phyloP scores from a whole-genome alignment of 2,329 filamentous ascomycete genomes.

The Didymosphaeria variabile region DNA sequence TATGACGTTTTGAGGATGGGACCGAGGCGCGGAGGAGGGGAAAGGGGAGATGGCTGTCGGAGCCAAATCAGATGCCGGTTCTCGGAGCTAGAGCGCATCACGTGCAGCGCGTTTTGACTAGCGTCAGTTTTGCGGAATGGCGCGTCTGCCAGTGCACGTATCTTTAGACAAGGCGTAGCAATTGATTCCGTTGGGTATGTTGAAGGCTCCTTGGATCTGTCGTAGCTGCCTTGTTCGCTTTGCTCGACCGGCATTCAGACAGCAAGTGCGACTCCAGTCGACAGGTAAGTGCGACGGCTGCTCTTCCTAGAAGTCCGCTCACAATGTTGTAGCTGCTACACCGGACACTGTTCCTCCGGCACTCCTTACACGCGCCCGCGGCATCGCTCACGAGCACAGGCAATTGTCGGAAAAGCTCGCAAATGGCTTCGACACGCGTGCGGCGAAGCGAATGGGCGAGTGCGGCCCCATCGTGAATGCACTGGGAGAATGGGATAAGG shows the following conservation, averaged over 20 bases:
- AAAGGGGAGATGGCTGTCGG: background rate
- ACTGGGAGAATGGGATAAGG: slow-evolving; percentile 66
- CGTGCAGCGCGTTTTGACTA: slow-evolving; percentile 35
- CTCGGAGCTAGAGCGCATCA: slow-evolving; percentile 26
- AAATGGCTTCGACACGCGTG: slow-evolving; percentile 63
- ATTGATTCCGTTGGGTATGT: slow-evolving; percentile 43
- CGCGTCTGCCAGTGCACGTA: slow-evolving; percentile 26
- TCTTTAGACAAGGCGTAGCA: slow-evolving; percentile 13
- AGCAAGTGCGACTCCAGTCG: slow-evolving; percentile 19
- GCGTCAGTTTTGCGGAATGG: slow-evolving; percentile 27
- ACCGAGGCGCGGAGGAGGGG: slow-evolving; percentile 1
- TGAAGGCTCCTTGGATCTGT: slow-evolving; percentile 56
- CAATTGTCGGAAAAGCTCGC: slow-evolving; percentile 62
- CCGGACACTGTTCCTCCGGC: slow-evolving; percentile 59
- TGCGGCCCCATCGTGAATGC: slow-evolving; percentile 62
- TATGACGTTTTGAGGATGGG: slow-evolving; percentile 11
- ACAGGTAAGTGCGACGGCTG: slow-evolving; percentile 2
- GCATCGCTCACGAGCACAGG: slow-evolving; percentile 64
- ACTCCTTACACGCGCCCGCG: slow-evolving; percentile 64
- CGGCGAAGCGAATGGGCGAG: slow-evolving; percentile 67
- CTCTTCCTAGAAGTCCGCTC: slow-evolving; percentile 15
- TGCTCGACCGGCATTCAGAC: slow-evolving; percentile 43
- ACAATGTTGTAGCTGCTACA: slow-evolving; percentile 28
- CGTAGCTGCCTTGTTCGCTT: slow-evolving; percentile 56
- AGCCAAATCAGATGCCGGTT: slow-evolving; percentile 4